A percentile compares a stretch with the other conserved stretches of the same genome.
Conservation (phyloP, 192 early-diverging fungal species). For the Tieghemiomyces parasiticus region DNA sequence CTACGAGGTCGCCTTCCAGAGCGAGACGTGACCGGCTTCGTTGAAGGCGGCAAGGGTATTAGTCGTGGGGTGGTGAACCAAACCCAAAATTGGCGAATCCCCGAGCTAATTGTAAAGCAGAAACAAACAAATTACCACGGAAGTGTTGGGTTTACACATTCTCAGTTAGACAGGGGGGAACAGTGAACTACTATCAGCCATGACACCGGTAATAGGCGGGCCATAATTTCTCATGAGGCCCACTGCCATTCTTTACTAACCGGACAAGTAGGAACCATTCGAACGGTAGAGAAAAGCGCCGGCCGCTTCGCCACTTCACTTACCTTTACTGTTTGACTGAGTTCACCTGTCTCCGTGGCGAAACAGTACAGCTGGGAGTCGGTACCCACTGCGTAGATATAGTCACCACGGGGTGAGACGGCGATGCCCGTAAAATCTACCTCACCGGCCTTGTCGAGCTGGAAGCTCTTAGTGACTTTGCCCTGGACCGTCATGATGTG, state of each 20-base stretch:
- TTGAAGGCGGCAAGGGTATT: slow-evolving; percentile 58
- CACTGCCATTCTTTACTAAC: neutral
- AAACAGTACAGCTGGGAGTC: slow-evolving; percentile 53
- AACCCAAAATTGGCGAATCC: slow-evolving; percentile 57
- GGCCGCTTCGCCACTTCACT: neutral
- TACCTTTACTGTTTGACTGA: slow-evolving; percentile 30
- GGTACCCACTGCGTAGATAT: slow-evolving; percentile 62
- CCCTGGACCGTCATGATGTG: slow-evolving; percentile 57
- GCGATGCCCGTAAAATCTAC: slow-evolving; percentile 41
- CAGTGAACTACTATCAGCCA: neutral
- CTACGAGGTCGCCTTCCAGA: too few relatives aligned
- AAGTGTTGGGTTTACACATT: too few relatives aligned
- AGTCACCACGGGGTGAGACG: slow-evolving; percentile 65
- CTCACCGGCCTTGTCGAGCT: slow-evolving; percentile 20
- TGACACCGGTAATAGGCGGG: too few relatives aligned
- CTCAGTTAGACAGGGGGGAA: slow-evolving; percentile 5
- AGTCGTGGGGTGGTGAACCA: slow-evolving; percentile 67
- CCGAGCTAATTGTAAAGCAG: slow-evolving; percentile 24
- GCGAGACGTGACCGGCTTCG: slow-evolving; percentile 46
- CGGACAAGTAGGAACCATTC: neutral
- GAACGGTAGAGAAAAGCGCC: neutral
- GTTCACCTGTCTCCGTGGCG: slow-evolving; percentile 38
- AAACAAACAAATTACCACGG: slow-evolving; percentile 9
- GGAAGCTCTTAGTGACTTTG: slow-evolving; percentile 19
- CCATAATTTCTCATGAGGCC: neutral